These are phyloP conservation scores for Magnusiomyces paraingens DNA, from an alignment of 1,139 yeast genomes.

Conservation along the genomic window DNA sequence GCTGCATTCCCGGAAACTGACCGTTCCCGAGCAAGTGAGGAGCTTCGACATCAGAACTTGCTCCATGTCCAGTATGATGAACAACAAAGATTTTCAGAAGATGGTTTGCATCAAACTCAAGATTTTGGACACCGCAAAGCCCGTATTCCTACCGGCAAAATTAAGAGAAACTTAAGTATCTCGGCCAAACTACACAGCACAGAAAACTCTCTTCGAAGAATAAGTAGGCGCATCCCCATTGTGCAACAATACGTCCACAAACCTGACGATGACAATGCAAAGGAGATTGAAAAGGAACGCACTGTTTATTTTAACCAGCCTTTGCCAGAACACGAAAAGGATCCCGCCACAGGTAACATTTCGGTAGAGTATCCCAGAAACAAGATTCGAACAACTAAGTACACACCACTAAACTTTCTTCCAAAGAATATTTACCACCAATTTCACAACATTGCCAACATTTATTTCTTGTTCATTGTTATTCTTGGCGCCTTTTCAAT, in stretches of 20 bases:
- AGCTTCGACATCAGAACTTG: neutral
- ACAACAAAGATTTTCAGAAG: neutral
- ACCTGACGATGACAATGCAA: neutral
- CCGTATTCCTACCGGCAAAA: constrained; percentile 1
- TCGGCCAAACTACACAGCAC: constrained; percentile 8
- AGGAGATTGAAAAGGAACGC: constrained; percentile 17
- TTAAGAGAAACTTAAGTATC: neutral
- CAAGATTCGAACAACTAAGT: constrained; percentile 88
- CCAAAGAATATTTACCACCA: constrained; percentile 75
- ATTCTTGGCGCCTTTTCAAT: constrained; percentile 73
- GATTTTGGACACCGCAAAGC: neutral
- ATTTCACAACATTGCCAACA: constrained; percentile 79
- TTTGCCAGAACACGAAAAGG: constrained; percentile 54
- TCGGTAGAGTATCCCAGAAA: constrained; percentile 55
- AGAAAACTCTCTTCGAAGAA: constrained; percentile 8
- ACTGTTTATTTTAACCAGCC: constrained; percentile 54
- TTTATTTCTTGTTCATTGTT: constrained; percentile 69
- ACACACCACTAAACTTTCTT: constrained; percentile 78
- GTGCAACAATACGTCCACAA: constrained; percentile 10
- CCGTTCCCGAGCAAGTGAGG: neutral
- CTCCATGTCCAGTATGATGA: neutral
- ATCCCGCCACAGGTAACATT: constrained; percentile 43
- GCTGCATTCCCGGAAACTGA: neutral
- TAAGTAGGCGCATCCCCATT: constrained; percentile 13
- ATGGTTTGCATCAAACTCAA: too few species aligned